These are phyloP conservation scores for Luvunga scandens DNA, from an alignment of 345 rosid genomes.

Conservation along the genomic window DNA sequence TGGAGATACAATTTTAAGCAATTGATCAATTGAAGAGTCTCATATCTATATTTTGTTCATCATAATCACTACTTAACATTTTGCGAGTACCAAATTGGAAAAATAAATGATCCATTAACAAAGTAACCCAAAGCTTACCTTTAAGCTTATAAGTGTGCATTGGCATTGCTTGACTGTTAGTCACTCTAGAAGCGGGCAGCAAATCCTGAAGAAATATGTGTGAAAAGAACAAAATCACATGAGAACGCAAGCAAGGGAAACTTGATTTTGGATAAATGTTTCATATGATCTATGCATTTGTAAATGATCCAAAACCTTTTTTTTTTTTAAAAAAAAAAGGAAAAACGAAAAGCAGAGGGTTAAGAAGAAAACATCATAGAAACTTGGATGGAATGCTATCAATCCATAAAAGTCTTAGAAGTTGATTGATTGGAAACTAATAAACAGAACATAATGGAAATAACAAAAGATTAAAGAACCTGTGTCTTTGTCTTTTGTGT, in stretches of 20 bases:
- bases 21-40: not conserved
- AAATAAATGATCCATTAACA: not conserved
- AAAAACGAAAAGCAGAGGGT: not conserved
- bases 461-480: constrained; percentile 21
- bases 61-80: not conserved
- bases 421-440: not conserved
- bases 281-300: not conserved
- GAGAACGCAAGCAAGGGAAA: not conserved
- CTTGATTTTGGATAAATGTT: not conserved
- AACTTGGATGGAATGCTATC: not conserved
- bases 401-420: not conserved
- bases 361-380: not conserved
- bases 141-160: constrained; percentile 25
- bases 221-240: not conserved
- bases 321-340: not conserved
- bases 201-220: constrained; percentile 23
- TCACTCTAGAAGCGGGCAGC: constrained; percentile 30
- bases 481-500: constrained; percentile 20
- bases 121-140: constrained; percentile 18
- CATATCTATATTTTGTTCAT: not conserved
- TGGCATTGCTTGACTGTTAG: constrained; percentile 27
- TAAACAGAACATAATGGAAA: not conserved
- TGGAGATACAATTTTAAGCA: not conserved
- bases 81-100: not conserved
- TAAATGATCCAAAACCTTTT: not conserved